Evolutionary conservation across 495 filamentous ascomycete genomes (phyloP), one percentile per base, ranked within the genome.

Genomic region (Terfezia claveryi): DNA sequence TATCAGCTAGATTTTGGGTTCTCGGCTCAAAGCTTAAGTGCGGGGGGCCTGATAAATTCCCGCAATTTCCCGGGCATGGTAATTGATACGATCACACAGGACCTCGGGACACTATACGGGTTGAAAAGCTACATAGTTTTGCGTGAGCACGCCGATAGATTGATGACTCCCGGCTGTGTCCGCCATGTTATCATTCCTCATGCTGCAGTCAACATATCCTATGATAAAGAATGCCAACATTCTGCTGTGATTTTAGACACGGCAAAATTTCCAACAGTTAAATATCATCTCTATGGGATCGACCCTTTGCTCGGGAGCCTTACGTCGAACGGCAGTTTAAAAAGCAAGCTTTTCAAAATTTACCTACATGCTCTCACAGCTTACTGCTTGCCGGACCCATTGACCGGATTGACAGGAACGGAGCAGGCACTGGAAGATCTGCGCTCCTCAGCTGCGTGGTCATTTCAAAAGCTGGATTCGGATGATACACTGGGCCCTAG

Each of bases 331-430:
- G 73, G 74, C 0, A 74, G 69, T 23, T 52, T 81, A 2, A 68
- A 73, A 14, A 76, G 73, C 67, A 76, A 71, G 58, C 63, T 83
- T 0, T 71, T 69, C 52, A 59, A 76, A 10, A 71, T 67, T 38
- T 77, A 76, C 53, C 68, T 83, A 1, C 78, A 84, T 58, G 79
- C 78, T 0, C n/a, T 79, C 0, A 84, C 80, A 0, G 75, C 78
- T 2, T 73, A 69, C 52, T 74, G 70, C 49, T 57, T 82, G 0
- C 71, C 75, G 0, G 82, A 86, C 58, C 67, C 70, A 0, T 62
- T 84, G 0, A 80, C 76, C 0, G 55, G 59, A 0, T 69, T 65
- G 27, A 83, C 78, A 3, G 82, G 82, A 0, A 82, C 78, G 0
- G 81, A 84, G 56, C 69, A 81, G 58, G 71, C 74, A 0, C 60